Base-by-base conservation (phyloP, 1,284 basidiomycete species). In the Hemileia vastatrix region DNA sequence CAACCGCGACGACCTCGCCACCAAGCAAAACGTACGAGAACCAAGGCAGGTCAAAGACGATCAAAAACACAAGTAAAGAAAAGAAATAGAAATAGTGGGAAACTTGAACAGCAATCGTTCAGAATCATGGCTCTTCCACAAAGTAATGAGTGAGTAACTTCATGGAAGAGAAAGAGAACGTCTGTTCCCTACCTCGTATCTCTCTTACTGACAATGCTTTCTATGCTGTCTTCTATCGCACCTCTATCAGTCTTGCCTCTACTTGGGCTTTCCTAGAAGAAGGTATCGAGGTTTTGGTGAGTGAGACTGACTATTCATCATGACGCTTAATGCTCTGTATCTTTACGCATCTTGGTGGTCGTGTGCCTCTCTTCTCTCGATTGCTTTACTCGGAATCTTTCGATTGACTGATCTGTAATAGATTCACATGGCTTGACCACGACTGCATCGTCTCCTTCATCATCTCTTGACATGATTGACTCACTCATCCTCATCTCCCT, bases 221-320 rank as follows among this genome's bases (percentile, higher is more conserved):
- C 36, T 15, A 11, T 40, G 15, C 15, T 15, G 11, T 40, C 36
- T 40, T 40, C 36, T 40, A 40, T 11, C 36, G 8, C 15, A 15
- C 36, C n/a, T n/a, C n/a, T n/a, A n/a, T n/a, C n/a, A n/a, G n/a
- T n/a, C n/a, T n/a, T n/a, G n/a, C n/a, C n/a, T 70, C 68, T 5
- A 74, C 72, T 18, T 74, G 72, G 72, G 56, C 43, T 24, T 71
- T 73, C 23, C 68, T 74, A 27, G 66, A 68, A 31, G 66, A 68
- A 0, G 72, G 72, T 11, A 72, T 74, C 53, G 71, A 74, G 32
- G 68, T 68, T 64, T 72, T 74, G 69, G 63, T 68, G 58, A 27
- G 66, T 50, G 24, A 31, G 27, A 27, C 27, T 27, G 27, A 27
- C 27, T 27, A 27, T 27, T 27, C 27, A 27, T 27, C 27, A 27